These are phyloP conservation scores for Taphrina flavorubra DNA, from an alignment of 1,139 yeast genomes.

Conservation along the genomic window DNA sequence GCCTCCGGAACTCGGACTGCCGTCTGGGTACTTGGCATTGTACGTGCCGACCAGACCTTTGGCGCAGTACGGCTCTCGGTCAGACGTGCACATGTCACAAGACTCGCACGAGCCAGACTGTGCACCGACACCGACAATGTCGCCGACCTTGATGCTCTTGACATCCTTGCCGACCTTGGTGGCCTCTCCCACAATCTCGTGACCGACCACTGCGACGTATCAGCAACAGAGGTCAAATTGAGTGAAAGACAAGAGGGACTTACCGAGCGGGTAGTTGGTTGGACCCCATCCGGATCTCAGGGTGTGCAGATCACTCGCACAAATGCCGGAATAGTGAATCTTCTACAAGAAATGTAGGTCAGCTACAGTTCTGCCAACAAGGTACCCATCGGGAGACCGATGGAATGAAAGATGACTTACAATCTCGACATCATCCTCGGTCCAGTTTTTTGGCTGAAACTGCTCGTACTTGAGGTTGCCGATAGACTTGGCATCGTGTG, in stretches of 20 bases:
- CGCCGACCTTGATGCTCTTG: conserved; percentile 58
- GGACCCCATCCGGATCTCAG: conserved; percentile 55
- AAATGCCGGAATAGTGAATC: conserved; percentile 56
- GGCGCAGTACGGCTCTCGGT: conserved; percentile 61
- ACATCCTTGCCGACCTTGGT: conserved; percentile 60
- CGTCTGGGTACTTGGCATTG: conserved; percentile 47
- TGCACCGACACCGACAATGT: conserved; percentile 70
- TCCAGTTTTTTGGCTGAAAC: conserved; percentile 46
- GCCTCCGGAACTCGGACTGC: conserved; percentile 61
- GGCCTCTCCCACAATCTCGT: conserved; percentile 65
- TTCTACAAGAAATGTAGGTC: conserved; percentile 12
- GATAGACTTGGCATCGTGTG: conserved; percentile 45
- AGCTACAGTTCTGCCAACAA: conserved; percentile 6
- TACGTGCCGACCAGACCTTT: conserved; percentile 56
- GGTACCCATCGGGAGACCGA: background rate
- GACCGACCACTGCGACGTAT: conserved; percentile 56
- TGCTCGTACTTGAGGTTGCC: conserved; percentile 46
- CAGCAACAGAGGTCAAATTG: conserved; percentile 43
- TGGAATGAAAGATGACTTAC: background rate
- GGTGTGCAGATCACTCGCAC: conserved; percentile 65
- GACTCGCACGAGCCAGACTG: conserved; percentile 57
- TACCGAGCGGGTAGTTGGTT: conserved; percentile 46
- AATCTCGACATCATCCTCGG: conserved; percentile 47
- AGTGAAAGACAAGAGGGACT: background rate
- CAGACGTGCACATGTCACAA: conserved; percentile 58